Evolutionary conservation across 257 asterid species (phyloP), one percentile per base, ranked within the genome.

Genomic region (Coffea eugenioides): DNA sequence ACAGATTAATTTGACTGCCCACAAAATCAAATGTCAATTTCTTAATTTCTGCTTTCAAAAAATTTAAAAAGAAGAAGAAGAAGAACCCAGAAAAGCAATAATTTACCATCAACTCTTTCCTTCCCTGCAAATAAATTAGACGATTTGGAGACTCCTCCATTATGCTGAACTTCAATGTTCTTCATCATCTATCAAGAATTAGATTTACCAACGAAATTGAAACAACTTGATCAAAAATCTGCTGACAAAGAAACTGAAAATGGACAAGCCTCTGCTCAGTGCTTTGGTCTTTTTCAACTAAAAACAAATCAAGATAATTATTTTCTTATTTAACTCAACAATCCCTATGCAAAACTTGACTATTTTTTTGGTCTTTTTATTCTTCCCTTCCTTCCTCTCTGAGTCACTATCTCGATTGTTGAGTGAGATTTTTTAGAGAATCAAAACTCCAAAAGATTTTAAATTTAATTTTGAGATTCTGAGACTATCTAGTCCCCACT

Each of bases 71-170:
- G 31, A 31, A 31, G 31, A 10, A 16, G 2, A 78, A 23, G 0
- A 43, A 18, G 41, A 79, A 14, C 8, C 18, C 7, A 39, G 11
- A 0, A 7, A 48, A 49, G 51, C 12, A 14, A 18, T 31, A 31
- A 73, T 52, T 52, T 69, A 79, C 82, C 77, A 14, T 70, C 52
- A 41, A 70, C 8, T 70, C 68, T 56, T 31, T 34, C 82, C 20
- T 64, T 51, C 18, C 34, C 52, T 20, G 77, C 45, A 41, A 67
- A n/a, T 18, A 54, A 78, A 56, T 39, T 65, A 77, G 68, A 25
- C 41, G 51, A 25, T 41, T 79, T 65, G 39, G 77, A 57, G 4
- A 39, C 43, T 6, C n/a, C 82, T 31, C 71, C 77, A 79, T 79
- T 79, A 43, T 79, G 59, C 71, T 57, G 71, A 45, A 69, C 62